Evolutionary conservation across 116 monocot genomes (phyloP).

Genomic region (Phalaenopsis hybrid): DNA sequence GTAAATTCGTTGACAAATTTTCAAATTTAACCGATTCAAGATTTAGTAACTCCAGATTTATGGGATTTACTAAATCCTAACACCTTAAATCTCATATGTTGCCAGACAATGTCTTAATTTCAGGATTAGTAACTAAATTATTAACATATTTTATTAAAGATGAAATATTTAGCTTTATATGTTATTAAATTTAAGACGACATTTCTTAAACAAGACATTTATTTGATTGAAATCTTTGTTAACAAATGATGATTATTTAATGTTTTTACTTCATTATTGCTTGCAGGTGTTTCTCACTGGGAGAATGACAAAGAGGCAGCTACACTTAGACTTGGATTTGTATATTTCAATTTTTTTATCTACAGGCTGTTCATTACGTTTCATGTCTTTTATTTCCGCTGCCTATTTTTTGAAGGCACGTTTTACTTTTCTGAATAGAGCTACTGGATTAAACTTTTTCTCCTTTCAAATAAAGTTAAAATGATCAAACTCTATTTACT

Average conservation of each 20-base stretch:
- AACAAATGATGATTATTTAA: background rate
- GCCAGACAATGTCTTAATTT: no score
- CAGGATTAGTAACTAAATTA: no score
- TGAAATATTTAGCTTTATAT: no score
- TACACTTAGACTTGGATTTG: conserved; percentile 51
- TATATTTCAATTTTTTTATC: conserved; percentile 17
- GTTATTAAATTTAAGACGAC: background rate
- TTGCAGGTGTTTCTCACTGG: conserved; percentile 27
- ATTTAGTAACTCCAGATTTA: no score
- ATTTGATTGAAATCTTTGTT: background rate
- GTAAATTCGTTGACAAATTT: no score
- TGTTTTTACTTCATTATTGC: background rate
- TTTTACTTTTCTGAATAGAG: background rate
- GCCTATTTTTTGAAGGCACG: background rate
- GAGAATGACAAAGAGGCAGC: conserved; percentile 48
- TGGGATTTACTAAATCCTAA: no score
- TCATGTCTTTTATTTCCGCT: background rate
- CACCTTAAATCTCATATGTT: no score
- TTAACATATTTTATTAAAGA: no score
- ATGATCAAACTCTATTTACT: background rate
- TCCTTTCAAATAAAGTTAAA: background rate
- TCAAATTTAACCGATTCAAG: no score
- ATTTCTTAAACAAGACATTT: background rate
- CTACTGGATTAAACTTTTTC: background rate
- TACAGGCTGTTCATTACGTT: background rate